Base-by-base conservation (phyloP, 2,329 filamentous ascomycete genomes). In the Gaeumannomyces tritici region DNA sequence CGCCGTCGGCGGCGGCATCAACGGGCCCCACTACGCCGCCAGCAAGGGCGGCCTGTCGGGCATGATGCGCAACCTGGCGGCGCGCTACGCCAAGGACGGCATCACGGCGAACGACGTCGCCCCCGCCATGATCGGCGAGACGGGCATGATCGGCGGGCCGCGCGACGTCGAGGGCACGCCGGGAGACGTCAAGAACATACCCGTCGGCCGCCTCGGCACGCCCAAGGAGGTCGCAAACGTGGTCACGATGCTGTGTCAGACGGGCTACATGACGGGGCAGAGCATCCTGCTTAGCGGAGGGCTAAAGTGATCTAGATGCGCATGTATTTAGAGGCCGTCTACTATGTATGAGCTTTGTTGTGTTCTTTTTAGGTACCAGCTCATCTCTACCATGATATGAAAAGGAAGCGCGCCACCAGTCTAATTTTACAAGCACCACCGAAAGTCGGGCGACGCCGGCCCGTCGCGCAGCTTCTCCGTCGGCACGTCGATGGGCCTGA, bases 61-160 rank as follows among this genome's bases (percentile, higher is more conserved):
- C 3, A 83, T 88, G 81, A 87, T 87, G 82, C 83, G 80, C 69
- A 88, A 87, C 65, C 75, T 89, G 33, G 79, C 85, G 0, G 79
- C 77, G 0, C 82, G 83, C 57, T 77, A 88, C 27, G 85, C 83
- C 2, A 77, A 80, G 62, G 79, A 78, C 66, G 84, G 85, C 35
- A 85, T 89, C 66, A 86, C 84, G 18, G 83, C 88, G 63, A 88
- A 89, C 64, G 85, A 88, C 65, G 83, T 89, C n/a, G 83, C 84
- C 3, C 86, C 86, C 0, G 86, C 85, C 3, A 88, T 89, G 84
- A 88, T 89, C 65, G 85, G 84, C 4, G 80, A 83, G 27, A 86
- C 83, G 3, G 83, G 83, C 1, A 83, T 88, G 83, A 84, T 88
- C 55, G 82, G 83, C 2, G 78, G 83, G 64, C 80, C 80, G 55